Evolutionary conservation across 352 stramenopile species (phyloP).

Genomic region (Phytophthora foliorum): DNA sequence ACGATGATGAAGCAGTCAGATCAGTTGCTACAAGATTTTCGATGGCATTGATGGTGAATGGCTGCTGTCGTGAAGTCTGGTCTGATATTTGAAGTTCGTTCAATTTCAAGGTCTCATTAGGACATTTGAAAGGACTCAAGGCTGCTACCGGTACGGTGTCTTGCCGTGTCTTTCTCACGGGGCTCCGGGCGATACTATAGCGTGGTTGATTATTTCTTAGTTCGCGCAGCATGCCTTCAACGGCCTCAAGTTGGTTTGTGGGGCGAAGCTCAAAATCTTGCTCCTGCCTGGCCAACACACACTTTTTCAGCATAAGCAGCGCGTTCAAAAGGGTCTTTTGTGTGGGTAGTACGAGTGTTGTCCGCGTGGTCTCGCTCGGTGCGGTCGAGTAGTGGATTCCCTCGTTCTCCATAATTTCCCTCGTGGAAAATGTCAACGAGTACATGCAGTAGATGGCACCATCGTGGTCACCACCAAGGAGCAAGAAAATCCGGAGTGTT

Average conservation of each 20-base stretch:
- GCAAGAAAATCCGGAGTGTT: slow-evolving; percentile 37
- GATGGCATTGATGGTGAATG: not conserved
- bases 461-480: slow-evolving; percentile 50
- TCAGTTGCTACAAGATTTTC: not conserved
- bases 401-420: slow-evolving; percentile 31
- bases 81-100: not conserved
- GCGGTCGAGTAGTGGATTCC: slow-evolving; percentile 32
- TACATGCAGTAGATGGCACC: slow-evolving; percentile 43
- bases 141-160: not conserved
- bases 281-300: slow-evolving; percentile 20
- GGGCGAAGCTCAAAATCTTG: slow-evolving; percentile 34
- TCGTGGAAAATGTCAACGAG: slow-evolving; percentile 26
- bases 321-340: slow-evolving; percentile 29
- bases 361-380: slow-evolving; percentile 22
- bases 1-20: not conserved
- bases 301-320: slow-evolving; percentile 43
- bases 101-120: not conserved
- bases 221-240: slow-evolving; percentile 26
- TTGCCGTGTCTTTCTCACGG: not conserved
- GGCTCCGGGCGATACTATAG: slow-evolving; percentile 8
- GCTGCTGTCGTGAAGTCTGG: not conserved
- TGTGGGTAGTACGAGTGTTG: slow-evolving; percentile 23
- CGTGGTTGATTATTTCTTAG: slow-evolving; percentile 15
- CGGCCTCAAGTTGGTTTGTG: slow-evolving; percentile 15
- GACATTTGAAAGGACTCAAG: not conserved